Percentiles rank a stretch among this genome's conserved stretches.
phyloP scores from a whole-genome alignment of 345 rosid genomes.

The Camelina neglecta region DNA sequence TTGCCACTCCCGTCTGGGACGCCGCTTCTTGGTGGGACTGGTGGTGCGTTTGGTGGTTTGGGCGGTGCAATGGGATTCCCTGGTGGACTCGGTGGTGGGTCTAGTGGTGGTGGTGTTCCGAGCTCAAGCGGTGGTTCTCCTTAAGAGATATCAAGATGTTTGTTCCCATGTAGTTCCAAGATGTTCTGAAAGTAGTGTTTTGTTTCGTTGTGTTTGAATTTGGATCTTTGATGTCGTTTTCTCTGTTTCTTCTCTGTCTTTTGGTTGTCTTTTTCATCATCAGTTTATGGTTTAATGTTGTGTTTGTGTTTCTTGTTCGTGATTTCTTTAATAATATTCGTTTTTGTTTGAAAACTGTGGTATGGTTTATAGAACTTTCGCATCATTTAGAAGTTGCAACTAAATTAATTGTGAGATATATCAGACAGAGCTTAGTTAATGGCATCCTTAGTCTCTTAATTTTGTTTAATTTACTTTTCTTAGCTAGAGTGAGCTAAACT shows the following conservation, averaged over 20 bases:
- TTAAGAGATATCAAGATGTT: slow-evolving; percentile 11
- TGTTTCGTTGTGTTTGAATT: slow-evolving; percentile 11
- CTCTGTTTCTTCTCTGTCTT: not conserved
- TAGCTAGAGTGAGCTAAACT: too few species aligned
- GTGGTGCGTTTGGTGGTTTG: slow-evolving; percentile 43
- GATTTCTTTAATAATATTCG: not conserved
- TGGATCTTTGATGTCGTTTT: slow-evolving; percentile 18
- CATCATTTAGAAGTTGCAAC: not conserved
- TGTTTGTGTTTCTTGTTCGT: slow-evolving; percentile 12
- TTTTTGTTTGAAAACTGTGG: not conserved
- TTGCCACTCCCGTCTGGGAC: slow-evolving; percentile 37
- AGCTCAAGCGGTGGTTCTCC: slow-evolving; percentile 39
- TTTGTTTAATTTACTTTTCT: too few species aligned
- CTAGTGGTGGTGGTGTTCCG: slow-evolving; percentile 39
- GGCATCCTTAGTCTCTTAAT: too few species aligned
- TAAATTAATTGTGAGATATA: not conserved
- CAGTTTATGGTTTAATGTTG: not conserved
- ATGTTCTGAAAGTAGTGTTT: not conserved
- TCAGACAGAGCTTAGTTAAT: too few species aligned
- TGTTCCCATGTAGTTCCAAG: slow-evolving; percentile 2
- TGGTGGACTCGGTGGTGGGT: slow-evolving; percentile 20
- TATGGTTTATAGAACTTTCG: not conserved
- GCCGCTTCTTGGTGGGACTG: slow-evolving; percentile 40
- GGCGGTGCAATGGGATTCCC: slow-evolving; percentile 42
- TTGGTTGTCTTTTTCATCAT: not conserved